Base-by-base conservation (phyloP, 1,284 basidiomycete genomes). In the Ceratobasidium theobromae region DNA sequence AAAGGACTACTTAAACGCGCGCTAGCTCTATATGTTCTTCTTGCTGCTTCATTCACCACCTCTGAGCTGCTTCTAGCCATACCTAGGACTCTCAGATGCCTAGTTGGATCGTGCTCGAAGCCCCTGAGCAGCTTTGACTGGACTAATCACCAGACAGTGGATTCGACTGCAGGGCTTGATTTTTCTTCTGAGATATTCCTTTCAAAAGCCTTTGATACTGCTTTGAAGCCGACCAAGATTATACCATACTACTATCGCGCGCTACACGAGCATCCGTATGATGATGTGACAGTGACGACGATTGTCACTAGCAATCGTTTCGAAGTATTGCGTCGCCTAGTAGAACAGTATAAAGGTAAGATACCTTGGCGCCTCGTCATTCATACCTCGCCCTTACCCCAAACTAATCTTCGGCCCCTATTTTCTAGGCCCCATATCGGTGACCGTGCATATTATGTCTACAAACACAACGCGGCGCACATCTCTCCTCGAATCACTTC, bases 211-310 rank as follows among this genome's bases (percentile, higher is more conserved):
- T 89, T 91, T 71, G 77, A 86, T 1, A 79, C 80, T 65, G 83
- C 84, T 14, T 82, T 88, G 81, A 82, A 83, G 43, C 89, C 89
- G 0, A 86, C 82, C 72, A 85, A 85, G 70, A 83, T 92, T 58
- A 80, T 90, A 18, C 91, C 91, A 0, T 93, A 86, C 77, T 93
- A 87, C 75, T 90, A 90, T 74, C 83, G 84, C 64, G 87, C 87
- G 41, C 74, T 76, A 1, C 76, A 43, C 79, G 79, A 60, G 1
- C 72, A 72, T 52, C 69, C 70, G 45, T 68, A 72, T 45, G 81
- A 87, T 46, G 91, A 93, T 70, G 85, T 93, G 51, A 92, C 91
- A 0, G 84, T 94, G 65, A 89, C 91, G 1, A 93, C 91, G 1
- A 80, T 93, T 30, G 86, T 93, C 30, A 93, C 92, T 1, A 85